Conservation (phyloP, 2,329 filamentous ascomycete species). For the Chaetomiaceae sp. region DNA sequence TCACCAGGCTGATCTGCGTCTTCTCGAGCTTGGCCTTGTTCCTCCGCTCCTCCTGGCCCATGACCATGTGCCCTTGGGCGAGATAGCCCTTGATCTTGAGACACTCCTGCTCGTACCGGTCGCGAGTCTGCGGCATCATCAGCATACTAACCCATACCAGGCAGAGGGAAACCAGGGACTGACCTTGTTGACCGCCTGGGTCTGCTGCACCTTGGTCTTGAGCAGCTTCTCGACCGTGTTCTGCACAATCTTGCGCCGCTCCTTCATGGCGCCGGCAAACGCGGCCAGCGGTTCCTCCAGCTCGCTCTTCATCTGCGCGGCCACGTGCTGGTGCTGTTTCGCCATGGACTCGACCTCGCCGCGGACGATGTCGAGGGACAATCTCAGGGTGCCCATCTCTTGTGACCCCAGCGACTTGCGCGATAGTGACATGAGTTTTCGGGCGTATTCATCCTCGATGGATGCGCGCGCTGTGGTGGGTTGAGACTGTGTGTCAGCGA, state of each 20-base stretch:
- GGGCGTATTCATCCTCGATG: constrained; percentile 94
- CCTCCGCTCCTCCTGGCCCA: constrained; percentile 98
- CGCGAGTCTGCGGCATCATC: constrained; percentile 64
- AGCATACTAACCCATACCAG: too few species aligned
- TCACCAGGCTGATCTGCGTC: constrained; percentile 90
- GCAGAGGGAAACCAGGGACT: too few species aligned
- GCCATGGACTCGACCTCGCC: constrained; percentile 89
- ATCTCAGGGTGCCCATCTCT: constrained; percentile 76
- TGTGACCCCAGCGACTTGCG: constrained; percentile 85
- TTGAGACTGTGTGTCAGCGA: background rate
- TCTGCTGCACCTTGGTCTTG: constrained; percentile 91
- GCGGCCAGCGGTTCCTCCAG: constrained; percentile 88
- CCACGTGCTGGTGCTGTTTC: constrained; percentile 87
- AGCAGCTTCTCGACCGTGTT: constrained; percentile 88
- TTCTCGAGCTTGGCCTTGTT: constrained; percentile 99
- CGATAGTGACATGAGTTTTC: constrained; percentile 79
- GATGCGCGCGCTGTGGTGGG: constrained; percentile 67
- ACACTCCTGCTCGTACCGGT: constrained; percentile 95
- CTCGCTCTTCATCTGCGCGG: constrained; percentile 91
- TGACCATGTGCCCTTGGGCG: constrained; percentile 98
- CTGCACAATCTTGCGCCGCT: constrained; percentile 93
- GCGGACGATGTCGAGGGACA: constrained; percentile 80
- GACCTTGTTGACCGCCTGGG: constrained; percentile 85
- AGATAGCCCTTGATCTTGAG: constrained; percentile 98
- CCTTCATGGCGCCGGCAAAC: constrained; percentile 93